Percentiles rank a stretch among this genome's conserved stretches.
Evolutionary conservation across 2,329 filamentous ascomycete species (phyloP).

Genomic region (Penicillium sp.): DNA sequence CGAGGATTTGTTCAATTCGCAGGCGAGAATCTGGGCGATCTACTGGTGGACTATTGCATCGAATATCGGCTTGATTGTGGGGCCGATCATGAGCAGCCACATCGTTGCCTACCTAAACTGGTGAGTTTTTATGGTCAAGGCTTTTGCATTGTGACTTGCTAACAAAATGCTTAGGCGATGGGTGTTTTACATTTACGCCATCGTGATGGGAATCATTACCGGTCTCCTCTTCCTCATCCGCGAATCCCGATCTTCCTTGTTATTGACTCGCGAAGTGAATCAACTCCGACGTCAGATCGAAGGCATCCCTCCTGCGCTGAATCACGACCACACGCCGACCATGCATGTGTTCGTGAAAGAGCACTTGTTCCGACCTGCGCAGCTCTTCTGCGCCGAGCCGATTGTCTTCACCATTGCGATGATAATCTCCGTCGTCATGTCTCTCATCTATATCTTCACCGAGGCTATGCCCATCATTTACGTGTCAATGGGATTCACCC

Average conservation of each 20-base stretch:
- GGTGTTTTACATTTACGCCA: constrained; percentile 46
- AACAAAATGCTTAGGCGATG: constrained; percentile 37
- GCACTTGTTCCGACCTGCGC: constrained; percentile 43
- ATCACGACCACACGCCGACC: constrained; percentile 42
- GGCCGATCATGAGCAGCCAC: constrained; percentile 47
- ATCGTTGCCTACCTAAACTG: constrained; percentile 40
- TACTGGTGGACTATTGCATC: constrained; percentile 46
- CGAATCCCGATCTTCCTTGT: constrained; percentile 47
- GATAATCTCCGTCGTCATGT: constrained; percentile 46
- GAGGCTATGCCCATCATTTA: constrained; percentile 47
- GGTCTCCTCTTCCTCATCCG: constrained; percentile 39
- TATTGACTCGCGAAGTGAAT: constrained; percentile 39
- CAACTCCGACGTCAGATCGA: constrained; percentile 25
- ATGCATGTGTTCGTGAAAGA: constrained; percentile 38
- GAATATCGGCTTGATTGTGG: constrained; percentile 45
- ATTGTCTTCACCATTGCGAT: constrained; percentile 46
- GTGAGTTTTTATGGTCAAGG: constrained; percentile 21
- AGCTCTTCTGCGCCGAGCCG: constrained; percentile 48
- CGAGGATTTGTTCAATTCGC: constrained; percentile 51
- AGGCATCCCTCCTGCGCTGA: constrained; percentile 26
- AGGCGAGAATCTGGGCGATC: constrained; percentile 48
- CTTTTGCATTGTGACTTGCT: background rate
- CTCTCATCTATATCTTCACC: constrained; percentile 51
- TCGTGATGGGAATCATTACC: constrained; percentile 36
- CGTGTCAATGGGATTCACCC: constrained; percentile 34